Base-by-base conservation (phyloP, 495 filamentous ascomycete genomes). In the Tetracladium marchalianum region DNA sequence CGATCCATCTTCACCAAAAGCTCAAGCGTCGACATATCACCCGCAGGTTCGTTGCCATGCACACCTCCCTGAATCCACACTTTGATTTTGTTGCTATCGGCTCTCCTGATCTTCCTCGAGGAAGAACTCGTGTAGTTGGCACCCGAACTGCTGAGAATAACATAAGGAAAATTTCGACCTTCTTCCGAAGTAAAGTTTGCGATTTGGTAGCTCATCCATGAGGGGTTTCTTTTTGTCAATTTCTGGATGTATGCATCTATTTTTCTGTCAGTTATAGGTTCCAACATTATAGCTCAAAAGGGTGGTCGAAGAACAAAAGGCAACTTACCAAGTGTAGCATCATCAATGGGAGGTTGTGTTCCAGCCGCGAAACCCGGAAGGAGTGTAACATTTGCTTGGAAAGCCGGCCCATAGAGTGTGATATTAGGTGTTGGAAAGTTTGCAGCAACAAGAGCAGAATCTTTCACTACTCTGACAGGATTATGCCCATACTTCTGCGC, bases 31-130 rank as follows among this genome's bases (percentile, higher is more conserved):
- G 58, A 55, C 27, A 56, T 50, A 31, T 61, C 58, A 0, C 55
- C 58, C 2, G 58, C 58, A 1, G 58, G 58, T 39, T 61, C 58
- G 31, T 61, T 56, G n/a, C 58, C 58, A 41, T 61, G 58, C 0
- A 61, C 56, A 0, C 55, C 58, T 0, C 55, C 58, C 18, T 61
- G 58, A 15, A 61, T 43, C 58, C 58, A 61, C 18, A 59, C 56
- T 8, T 56, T 55, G 15, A 59, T 48, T 31, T 61, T 61, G n/a
- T 41, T 39, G 12, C 38, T 41, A 12, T 18, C 22, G 13, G 27
- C 2, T 24, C 16, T 19, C 0, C 8, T 56, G 56, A 13, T 53
- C 56, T 31, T 61, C 55, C 38, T 61, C 58, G 1, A 56, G 57
- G 27, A 56, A 56, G 53, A 54, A 61, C 19, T 51, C 37, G 7